Conservation (phyloP, 129 eudicot species). For the Ambrosia artemisiifolia region DNA sequence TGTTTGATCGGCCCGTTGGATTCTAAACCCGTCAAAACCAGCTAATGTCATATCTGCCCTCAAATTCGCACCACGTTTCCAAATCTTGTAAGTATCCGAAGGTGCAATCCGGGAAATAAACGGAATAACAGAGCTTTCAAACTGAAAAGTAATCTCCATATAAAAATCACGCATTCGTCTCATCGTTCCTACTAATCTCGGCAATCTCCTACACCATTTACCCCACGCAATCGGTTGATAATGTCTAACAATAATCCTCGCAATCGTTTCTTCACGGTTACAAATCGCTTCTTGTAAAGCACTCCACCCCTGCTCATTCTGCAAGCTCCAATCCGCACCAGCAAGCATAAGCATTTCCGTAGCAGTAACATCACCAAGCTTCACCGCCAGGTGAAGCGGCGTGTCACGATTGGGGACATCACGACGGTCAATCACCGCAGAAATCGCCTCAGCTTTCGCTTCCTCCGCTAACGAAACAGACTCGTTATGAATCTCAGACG, state of each 20-base stretch:
- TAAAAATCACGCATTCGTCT: slow-evolving; percentile 87
- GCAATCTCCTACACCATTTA: slow-evolving; percentile 86
- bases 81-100: slow-evolving; percentile 80
- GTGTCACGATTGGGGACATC: slow-evolving; percentile 79
- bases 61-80: slow-evolving; percentile 87
- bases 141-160: slow-evolving; percentile 86
- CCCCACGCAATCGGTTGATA: slow-evolving; percentile 94
- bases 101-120: slow-evolving; percentile 84
- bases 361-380: slow-evolving; percentile 62
- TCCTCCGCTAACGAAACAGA: slow-evolving; percentile 66
- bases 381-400: slow-evolving; percentile 77
- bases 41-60: slow-evolving; percentile 94
- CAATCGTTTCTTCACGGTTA: slow-evolving; percentile 63
- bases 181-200: slow-evolving; percentile 68
- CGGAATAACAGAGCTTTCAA: slow-evolving; percentile 93
- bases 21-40: slow-evolving; percentile 80
- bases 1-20: slow-evolving; percentile 86
- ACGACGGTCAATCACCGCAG: slow-evolving; percentile 68
- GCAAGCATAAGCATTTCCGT: slow-evolving; percentile 82
- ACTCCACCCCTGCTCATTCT: slow-evolving; percentile 91
- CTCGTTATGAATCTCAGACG: slow-evolving; percentile 61
- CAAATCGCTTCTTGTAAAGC: slow-evolving; percentile 88
- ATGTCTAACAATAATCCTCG: slow-evolving; percentile 67
- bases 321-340: slow-evolving; percentile 93
- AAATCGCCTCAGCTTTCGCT: slow-evolving; percentile 73